phyloP scores from a whole-genome alignment of 2,329 filamentous ascomycete species.

The Monosporascus sp. region DNA sequence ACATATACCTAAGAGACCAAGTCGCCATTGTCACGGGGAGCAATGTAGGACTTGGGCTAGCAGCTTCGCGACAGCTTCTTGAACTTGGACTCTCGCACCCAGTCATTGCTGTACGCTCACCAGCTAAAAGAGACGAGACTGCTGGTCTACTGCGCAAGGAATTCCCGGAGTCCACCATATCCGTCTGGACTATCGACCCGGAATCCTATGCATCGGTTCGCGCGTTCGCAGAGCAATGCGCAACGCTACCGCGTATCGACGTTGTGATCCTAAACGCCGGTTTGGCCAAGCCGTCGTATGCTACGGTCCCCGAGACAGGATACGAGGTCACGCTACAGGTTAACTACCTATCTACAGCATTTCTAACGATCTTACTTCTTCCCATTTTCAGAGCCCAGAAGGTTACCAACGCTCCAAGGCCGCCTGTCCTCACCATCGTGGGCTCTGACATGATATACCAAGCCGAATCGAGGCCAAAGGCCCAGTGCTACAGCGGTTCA shows the following conservation, averaged over 20 bases:
- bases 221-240: constrained; percentile 29
- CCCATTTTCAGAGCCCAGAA: constrained; percentile 18
- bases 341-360: constrained; percentile 30
- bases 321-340: constrained; percentile 36
- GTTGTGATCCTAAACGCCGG: constrained; percentile 41
- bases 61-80: constrained; percentile 34
- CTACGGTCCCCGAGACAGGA: constrained; percentile 21
- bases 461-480: constrained; percentile 11
- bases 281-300: constrained; percentile 16
- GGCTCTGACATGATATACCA: constrained; percentile 18
- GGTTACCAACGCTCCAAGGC: background rate
- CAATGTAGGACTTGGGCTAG: constrained; percentile 41
- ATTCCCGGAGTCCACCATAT: constrained; percentile 26
- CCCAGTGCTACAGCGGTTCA: constrained; percentile 9
- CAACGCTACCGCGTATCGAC: constrained; percentile 33
- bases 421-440: constrained; percentile 20
- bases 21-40: constrained; percentile 39
- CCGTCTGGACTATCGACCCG: constrained; percentile 42
- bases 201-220: constrained; percentile 35
- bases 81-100: constrained; percentile 29
- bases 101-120: constrained; percentile 37
- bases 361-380: constrained; percentile 27
- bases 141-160: constrained; percentile 24
- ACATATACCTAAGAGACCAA: constrained; percentile 24
- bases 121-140: constrained; percentile 32